Base-by-base conservation (phyloP, 257 asterid species). In the Jacaranda copaia region DNA sequence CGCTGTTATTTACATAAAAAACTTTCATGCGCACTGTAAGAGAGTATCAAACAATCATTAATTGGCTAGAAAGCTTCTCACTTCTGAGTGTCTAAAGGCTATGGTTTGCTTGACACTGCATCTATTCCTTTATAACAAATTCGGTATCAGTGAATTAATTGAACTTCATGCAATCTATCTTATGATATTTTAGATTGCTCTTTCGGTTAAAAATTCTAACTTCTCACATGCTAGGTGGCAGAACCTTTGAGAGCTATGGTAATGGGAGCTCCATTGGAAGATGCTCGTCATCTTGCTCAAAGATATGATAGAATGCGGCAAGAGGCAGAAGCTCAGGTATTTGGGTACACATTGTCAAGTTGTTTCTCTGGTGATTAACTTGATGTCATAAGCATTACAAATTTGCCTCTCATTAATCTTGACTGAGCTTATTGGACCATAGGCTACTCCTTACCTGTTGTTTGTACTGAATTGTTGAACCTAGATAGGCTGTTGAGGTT, bases 271-370 rank as follows among this genome's bases (percentile, higher is more conserved):
- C 99, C 99, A 68, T 65, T 96, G 72, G 99, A 96, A 83, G 98
- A 96, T 91, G 99, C 99, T 84, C 96, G 99, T 56, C 99, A 93
- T 88, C 97, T 96, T 36, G 98, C 99, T 68, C 99, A 96, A 85
- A 84, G 99, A 78, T 96, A 96, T 83, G 98, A 93, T 80, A 87
- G 96, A 87, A 88, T 96, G 97, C 89, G 98, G 55, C 99, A 96
- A 85, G 99, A 96, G 79, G 94, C 97, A 18, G 99, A 96, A 85
- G 94, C 97, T 84, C 99, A 96, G 99, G 99, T 96, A 87, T 80
- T 82, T 79, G 64, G 76, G 40, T 63, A 38, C 45, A 43, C 63
- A 53, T 75, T 82, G 52, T 64, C 64, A 60, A 63, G 52, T 56
- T 70, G 45, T 74, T 52, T 75, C 52, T 38, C 6, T 57, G 61